Base-by-base conservation (phyloP, 1,284 basidiomycete species). In the Leccinum proliferum region DNA sequence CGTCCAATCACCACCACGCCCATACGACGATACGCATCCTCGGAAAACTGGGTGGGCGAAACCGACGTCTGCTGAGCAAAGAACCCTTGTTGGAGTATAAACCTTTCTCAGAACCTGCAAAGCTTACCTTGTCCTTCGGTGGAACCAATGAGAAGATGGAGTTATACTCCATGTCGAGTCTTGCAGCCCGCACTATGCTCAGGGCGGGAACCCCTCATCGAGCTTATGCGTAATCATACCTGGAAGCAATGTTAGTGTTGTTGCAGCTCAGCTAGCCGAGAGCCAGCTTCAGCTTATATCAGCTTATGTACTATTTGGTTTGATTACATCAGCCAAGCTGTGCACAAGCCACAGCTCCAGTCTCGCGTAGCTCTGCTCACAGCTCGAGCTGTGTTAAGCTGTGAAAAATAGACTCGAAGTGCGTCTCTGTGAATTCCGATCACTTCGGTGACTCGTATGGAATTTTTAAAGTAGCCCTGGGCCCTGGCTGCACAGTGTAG, bases 1-100 rank as follows among this genome's bases (percentile, higher is more conserved):
- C 97, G 3, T 89, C 92, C 60, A 93, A 89, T 69, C 93, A 98
- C 72, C 88, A 90, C 68, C 93, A 96, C 65, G 91, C 98, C 3
- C 94, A 98, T 74, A 95, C 93, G 10, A 96, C 96, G 4, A 93
- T 98, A 71, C 92, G 97, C 53, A 98, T 99, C 63, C 81, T 99
- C 6, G 97, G 97, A 58, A 99, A 99, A 76, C 81, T 99, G 18
- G 98, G 97, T 15, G 97, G 98, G 1, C 81, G 97, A 39, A 99
- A 99, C 74, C 84, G 97, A 46, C 87, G 91, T 48, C 82, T 98
- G 62, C 81, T 97, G 66, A 87, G 90, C 64, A 90, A 92, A 64
- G 93, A 96, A 57, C 90, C 92, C 4, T 74, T 85, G 41, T 78
- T 99, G 56, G 82, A 86, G 48, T 97, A 90, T 75, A 83, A 81